phyloP scores from a whole-genome alignment of 768 basidiomycete genomes.

The Pleurotus salmoneostramineus region DNA sequence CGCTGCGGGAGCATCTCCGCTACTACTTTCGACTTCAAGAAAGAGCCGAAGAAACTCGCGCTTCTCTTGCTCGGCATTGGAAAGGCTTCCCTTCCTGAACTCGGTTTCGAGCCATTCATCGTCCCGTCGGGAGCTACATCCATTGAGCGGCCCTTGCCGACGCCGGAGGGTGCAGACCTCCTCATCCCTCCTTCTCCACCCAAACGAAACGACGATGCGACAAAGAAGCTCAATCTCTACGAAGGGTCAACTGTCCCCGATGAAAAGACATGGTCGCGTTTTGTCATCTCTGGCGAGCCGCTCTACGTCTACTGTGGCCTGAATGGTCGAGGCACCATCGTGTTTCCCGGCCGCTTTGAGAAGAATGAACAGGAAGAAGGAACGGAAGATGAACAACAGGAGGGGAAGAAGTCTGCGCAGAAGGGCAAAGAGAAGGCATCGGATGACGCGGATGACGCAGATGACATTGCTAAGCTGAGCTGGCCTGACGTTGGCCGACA shows the following conservation, averaged over 20 bases:
- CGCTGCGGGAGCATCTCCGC: constrained; percentile 16
- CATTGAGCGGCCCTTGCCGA: neutral
- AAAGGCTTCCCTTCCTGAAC: neutral
- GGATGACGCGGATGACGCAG: neutral
- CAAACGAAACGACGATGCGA: neutral
- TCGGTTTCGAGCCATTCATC: constrained; percentile 16
- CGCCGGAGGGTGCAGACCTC: neutral
- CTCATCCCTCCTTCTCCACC: neutral
- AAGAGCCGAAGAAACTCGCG: constrained; percentile 14
- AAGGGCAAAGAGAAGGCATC: neutral
- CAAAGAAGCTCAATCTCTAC: neutral
- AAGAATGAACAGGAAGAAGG: neutral
- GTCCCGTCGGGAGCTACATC: neutral
- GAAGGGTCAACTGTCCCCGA: neutral
- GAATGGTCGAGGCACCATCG: constrained; percentile 16
- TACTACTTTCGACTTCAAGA: constrained; percentile 14
- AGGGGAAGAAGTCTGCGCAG: neutral
- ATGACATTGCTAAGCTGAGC: constrained; percentile 12
- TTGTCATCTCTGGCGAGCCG: neutral
- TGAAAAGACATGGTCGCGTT: neutral
- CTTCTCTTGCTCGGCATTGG: constrained; percentile 9
- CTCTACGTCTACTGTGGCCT: constrained; percentile 10
- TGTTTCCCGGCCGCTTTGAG: constrained; percentile 7
- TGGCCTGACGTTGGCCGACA: constrained; percentile 11
- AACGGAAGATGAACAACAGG: neutral